Evolutionary conservation across 2,329 filamentous ascomycete species (phyloP).

Genomic region (Pseudovirgaria hyperparasitica): DNA sequence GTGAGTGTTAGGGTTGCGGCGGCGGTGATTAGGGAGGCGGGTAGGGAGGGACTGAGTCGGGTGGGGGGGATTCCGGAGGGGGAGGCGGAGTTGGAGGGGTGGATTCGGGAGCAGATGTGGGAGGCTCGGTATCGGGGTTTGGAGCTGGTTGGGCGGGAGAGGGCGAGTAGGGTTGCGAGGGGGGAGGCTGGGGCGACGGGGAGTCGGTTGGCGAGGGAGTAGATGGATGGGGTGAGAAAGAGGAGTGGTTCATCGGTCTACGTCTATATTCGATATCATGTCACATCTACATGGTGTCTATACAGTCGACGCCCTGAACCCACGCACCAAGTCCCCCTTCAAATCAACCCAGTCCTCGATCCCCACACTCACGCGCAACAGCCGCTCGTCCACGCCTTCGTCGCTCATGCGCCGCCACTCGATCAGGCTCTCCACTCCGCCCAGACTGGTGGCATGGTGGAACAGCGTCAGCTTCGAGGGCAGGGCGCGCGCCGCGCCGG

Average conservation of each 20-base stretch:
- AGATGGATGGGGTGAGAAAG: too few relatives aligned
- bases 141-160: conserved; percentile 38
- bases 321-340: conserved; percentile 50
- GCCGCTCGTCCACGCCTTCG: conserved; percentile 50
- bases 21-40: conserved; percentile 59
- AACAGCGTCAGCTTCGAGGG: conserved; percentile 73
- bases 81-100: conserved; percentile 48
- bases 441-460: conserved; percentile 88
- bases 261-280: too few relatives aligned
- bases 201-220: conserved; percentile 10
- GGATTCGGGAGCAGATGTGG: conserved; percentile 76
- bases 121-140: conserved; percentile 54
- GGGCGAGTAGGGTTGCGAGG: conserved; percentile 45
- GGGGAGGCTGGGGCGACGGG: conserved; percentile 40
- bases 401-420: conserved; percentile 95
- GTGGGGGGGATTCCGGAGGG: conserved; percentile 50
- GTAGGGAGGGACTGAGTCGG: conserved; percentile 55
- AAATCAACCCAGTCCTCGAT: conserved; percentile 82
- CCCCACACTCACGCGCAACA: conserved; percentile 75
- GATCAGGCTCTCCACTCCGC: conserved; percentile 88
- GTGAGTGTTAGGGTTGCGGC: conserved; percentile 69
- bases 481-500: conserved; percentile 50
- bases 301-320: conserved; percentile 13
- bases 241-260: too few relatives aligned
- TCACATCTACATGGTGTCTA: too few relatives aligned